These are phyloP conservation scores for Arthrobotrys conoides DNA, from an alignment of 2,329 filamentous ascomycete genomes.

Conservation along the genomic window DNA sequence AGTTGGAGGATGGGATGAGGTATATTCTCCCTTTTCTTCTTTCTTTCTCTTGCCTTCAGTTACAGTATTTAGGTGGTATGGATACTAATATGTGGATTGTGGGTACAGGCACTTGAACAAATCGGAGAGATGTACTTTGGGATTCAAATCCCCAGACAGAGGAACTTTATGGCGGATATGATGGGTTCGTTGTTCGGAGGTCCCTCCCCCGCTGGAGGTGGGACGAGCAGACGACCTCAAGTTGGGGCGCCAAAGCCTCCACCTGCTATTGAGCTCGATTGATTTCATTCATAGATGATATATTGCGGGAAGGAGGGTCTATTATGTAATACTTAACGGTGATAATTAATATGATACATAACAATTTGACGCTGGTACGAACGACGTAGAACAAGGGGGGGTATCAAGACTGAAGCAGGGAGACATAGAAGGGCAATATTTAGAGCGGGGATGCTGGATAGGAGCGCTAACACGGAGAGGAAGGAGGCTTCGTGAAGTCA, in stretches of 20 bases:
- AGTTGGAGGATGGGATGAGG: constrained; percentile 80
- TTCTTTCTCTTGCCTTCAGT: not conserved
- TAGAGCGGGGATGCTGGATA: not conserved
- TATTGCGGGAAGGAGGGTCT: not conserved
- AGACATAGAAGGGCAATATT: not conserved
- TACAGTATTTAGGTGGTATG: constrained; percentile 18
- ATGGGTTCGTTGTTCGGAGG: constrained; percentile 85
- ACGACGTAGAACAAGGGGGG: not conserved
- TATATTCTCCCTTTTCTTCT: constrained; percentile 40
- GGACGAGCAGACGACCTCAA: constrained; percentile 47
- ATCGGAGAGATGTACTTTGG: constrained; percentile 98
- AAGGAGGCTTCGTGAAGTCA: not conserved
- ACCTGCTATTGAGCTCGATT: constrained; percentile 60
- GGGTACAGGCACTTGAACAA: constrained; percentile 76
- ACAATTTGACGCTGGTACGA: constrained; percentile 11
- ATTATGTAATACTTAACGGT: constrained; percentile 10
- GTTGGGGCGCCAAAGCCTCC: constrained; percentile 59
- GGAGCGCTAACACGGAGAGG: not conserved
- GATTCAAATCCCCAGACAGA: constrained; percentile 87
- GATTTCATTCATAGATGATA: not conserved
- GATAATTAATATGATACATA: constrained; percentile 23
- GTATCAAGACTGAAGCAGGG: not conserved
- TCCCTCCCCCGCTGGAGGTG: constrained; percentile 66
- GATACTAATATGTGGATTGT: constrained; percentile 1
- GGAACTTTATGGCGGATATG: constrained; percentile 96